A percentile compares a stretch with the other conserved stretches of the same genome.
phyloP scores from a whole-genome alignment of 2,329 filamentous ascomycete species.

The Teratosphaeria destructans region DNA sequence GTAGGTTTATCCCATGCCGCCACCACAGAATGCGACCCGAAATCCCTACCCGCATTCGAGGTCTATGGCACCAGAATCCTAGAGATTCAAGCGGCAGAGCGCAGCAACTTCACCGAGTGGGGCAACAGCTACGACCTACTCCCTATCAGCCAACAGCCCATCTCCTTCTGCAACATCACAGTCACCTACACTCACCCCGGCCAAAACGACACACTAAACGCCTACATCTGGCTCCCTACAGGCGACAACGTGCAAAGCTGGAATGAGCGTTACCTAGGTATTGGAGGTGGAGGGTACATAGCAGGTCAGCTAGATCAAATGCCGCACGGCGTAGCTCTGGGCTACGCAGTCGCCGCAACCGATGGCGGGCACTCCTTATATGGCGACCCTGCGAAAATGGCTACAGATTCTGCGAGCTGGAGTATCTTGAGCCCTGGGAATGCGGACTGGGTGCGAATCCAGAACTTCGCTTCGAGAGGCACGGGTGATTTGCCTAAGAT shows the following conservation, averaged over 20 bases:
- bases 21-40: conserved; percentile 2
- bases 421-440: conserved; percentile 17
- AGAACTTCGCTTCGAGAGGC: conserved; percentile 23
- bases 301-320: conserved; percentile 30
- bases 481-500: conserved; percentile 25
- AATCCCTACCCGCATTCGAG: conserved; percentile 3
- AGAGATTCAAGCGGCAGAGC: conserved; percentile 1
- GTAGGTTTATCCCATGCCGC: background rate
- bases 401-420: conserved; percentile 7
- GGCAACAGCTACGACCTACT: background rate
- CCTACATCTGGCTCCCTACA: conserved; percentile 25
- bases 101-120: conserved; percentile 1
- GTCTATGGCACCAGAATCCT: conserved; percentile 3
- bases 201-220: conserved; percentile 24
- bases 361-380: conserved; percentile 15
- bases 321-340: conserved; percentile 14
- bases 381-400: background rate
- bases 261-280: conserved; percentile 25
- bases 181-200: conserved; percentile 30
- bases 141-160: background rate
- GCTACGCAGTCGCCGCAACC: conserved; percentile 19
- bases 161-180: conserved; percentile 26
- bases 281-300: conserved; percentile 15
- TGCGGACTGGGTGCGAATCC: conserved; percentile 21
- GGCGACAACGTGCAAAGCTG: conserved; percentile 8